Evolutionary conservation across 441 rosid genomes (phyloP).

Genomic region (Melianthus villosus): DNA sequence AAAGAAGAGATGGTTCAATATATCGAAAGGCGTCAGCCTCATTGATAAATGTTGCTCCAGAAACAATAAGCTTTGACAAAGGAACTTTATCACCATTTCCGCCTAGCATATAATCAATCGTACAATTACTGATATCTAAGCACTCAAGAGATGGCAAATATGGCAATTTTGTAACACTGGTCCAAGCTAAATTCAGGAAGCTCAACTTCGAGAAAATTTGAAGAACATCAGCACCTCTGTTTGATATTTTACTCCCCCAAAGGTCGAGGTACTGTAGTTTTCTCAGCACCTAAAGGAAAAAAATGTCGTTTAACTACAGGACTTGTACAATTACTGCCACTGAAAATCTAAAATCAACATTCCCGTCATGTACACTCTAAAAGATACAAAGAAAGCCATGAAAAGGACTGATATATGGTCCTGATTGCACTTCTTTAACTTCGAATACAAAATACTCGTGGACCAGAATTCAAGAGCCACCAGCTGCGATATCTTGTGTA

Average conservation of each 20-base stretch:
- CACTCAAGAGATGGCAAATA: conserved; percentile 43
- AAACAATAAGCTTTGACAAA: conserved; percentile 36
- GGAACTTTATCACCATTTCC: conserved; percentile 26
- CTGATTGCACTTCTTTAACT: no score
- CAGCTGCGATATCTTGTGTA: no score
- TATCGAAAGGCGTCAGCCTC: conserved; percentile 37
- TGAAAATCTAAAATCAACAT: no score
- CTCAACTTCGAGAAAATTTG: conserved; percentile 39
- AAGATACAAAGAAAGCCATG: no score
- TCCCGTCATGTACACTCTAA: no score
- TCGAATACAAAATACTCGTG: no score
- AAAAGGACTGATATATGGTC: no score
- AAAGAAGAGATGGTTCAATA: conserved; percentile 27
- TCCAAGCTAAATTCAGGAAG: conserved; percentile 76
- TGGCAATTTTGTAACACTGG: conserved; percentile 45
- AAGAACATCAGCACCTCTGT: conserved; percentile 38
- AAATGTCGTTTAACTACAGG: no score
- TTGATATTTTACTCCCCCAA: conserved; percentile 74
- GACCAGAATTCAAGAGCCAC: no score
- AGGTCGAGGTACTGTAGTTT: conserved; percentile 73
- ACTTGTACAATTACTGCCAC: no score
- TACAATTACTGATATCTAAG: conserved; percentile 71
- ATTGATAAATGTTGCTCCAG: conserved; percentile 49
- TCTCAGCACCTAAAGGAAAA: conserved; percentile 29
- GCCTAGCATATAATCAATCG: conserved; percentile 30